Percentiles rank a stretch among this genome's conserved stretches.
phyloP scores from a whole-genome alignment of 2,329 filamentous ascomycete genomes.

The Colletotrichum sp. region DNA sequence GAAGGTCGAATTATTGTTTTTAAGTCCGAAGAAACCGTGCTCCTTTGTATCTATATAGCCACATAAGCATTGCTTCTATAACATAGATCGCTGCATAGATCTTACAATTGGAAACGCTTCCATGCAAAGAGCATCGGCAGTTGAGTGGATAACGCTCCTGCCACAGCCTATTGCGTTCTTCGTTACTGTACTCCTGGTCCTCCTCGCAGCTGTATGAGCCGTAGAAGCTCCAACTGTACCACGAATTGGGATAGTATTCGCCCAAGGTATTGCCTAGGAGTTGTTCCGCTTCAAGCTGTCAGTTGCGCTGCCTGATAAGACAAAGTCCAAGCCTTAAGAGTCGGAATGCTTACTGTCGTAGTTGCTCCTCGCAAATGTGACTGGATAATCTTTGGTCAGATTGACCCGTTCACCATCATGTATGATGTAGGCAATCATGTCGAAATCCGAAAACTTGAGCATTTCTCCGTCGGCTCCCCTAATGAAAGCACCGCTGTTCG shows the following conservation, averaged over 20 bases:
- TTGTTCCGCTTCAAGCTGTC: not conserved
- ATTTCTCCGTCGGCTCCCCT: slow-evolving; percentile 16
- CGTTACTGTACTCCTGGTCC: not conserved
- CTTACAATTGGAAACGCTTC: not conserved
- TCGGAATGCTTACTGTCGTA: not conserved
- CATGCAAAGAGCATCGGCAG: not conserved
- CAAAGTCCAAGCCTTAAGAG: not conserved
- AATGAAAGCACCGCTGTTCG: slow-evolving; percentile 27
- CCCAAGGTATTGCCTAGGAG: not conserved
- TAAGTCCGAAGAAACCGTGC: slow-evolving; percentile 23
- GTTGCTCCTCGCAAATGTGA: not conserved
- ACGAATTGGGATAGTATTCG: not conserved
- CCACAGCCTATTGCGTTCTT: not conserved
- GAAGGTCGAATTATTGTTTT: slow-evolving; percentile 15
- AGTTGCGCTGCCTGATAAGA: not conserved
- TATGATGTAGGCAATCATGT: slow-evolving; percentile 24
- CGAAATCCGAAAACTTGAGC: slow-evolving; percentile 22
- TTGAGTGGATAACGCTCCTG: not conserved
- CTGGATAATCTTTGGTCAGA: slow-evolving; percentile 12
- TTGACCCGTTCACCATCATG: slow-evolving; percentile 27
- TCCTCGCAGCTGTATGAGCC: not conserved
- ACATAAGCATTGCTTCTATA: not conserved
- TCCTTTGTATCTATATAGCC: slow-evolving; percentile 1
- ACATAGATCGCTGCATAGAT: not conserved
- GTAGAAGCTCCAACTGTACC: not conserved